Evolutionary conservation across 2,329 filamentous ascomycete species (phyloP), one percentile per base, ranked within the genome.

Genomic region (Venturia pyrina): DNA sequence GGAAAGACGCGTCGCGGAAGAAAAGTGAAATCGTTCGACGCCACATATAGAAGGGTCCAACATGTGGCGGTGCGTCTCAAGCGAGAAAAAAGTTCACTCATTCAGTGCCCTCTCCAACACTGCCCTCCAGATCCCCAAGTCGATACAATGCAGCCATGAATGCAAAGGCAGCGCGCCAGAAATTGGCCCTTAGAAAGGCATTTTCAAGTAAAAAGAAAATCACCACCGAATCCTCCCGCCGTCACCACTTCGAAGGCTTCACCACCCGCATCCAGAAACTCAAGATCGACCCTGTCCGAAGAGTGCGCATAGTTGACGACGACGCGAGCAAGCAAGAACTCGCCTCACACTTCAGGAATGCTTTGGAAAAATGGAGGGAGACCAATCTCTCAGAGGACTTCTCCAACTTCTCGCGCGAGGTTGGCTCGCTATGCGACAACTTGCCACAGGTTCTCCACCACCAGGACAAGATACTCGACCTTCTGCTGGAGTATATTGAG

Each of bases 371-470:
- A 83, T 99, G 95, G 95, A 81, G 84, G 65, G 95, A 98, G 71
- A 85, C 96, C 76, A 98, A 98, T 77, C 82, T 97, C 68, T 92
- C 93, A 19, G 87, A 89, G 69, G 85, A 82, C 44, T 99, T 96
- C 73, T 85, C 86, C 62, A 80, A 82, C 53, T 98, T 99, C 78
- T 84, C 87, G 70, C 85, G 87, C 69, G 85, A 90, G 74, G 87
- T 91, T 60, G 82, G 85, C 70, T 87, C 90, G 65, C 82, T 96
- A 65, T 93, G 87, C 80, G 93, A 98, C 76, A 97, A 88, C 73
- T 83, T 99, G 56, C 88, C 93, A 28, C 91, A 97, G 76, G 89
- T 99, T 69, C 80, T 99, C 68, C 90, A 98, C 79, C 90, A 96
- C 76, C 89, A 96, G 78, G 85, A 90, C 70, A 86, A 86, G 75